Base-by-base conservation (phyloP, 345 rosid species). In the Zanthoxylum bungeanum region DNA sequence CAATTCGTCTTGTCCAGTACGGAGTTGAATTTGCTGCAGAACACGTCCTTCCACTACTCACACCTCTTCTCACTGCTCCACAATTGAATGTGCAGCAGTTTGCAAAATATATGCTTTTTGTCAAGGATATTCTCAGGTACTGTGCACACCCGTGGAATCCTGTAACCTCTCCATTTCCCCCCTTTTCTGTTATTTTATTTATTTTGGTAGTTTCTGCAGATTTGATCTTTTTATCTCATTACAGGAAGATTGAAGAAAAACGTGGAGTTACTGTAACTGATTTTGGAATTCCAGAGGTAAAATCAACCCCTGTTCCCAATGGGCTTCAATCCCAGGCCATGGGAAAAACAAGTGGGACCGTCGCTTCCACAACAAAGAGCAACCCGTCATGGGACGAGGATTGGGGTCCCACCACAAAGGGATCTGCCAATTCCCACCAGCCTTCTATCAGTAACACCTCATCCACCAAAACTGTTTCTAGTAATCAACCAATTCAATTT, bases 21-120 rank as follows among this genome's bases (percentile, higher is more conserved):
- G 99, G 98, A 77, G 90, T 89, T 27, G 99, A 92, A 73, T 95
- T 92, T 83, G 84, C 82, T 6, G 89, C 89, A 2, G 98, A 95
- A 72, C 89, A 92, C 79, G 96, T 95, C 73, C 94, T 92, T 75
- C 91, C 99, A 33, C 79, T 92, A 33, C 83, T 95, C 50, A 56
- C 72, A 28, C 99, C 99, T 59, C 98, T 95, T 75, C 97, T 95
- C 73, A 95, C 87, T 42, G 88, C 97, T 76, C 98, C 88, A 77
- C 98, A 92, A 70, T 83, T 95, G 73, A 92, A 85, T 73, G 89
- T 89, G 71, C 98, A 95, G 81, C 98, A 91, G 61, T 95, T 95
- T 77, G 92, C 99, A 34, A 95, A 95, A 76, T 95, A 89, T 78
- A 91, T 95, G 96, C 85, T 81, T 72, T 95, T 95, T 81, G 91